Conservation (phyloP, 495 filamentous ascomycete species). For the Parathielavia appendiculata region DNA sequence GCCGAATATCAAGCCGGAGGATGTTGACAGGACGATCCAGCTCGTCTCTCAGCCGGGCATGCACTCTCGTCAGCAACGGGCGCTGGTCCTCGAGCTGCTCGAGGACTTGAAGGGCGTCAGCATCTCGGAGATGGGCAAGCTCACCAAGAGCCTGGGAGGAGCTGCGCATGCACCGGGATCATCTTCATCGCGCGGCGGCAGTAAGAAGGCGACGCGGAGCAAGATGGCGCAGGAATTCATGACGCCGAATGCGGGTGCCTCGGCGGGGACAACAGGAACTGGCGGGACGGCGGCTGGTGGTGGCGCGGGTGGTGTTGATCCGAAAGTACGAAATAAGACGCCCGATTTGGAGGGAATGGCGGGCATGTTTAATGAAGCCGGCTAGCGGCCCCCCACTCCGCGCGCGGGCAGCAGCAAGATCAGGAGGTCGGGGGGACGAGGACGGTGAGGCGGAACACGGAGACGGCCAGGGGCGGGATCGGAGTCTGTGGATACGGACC, state of each 20-base stretch:
- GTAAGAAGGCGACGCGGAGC: slow-evolving; percentile 39
- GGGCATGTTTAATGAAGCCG: slow-evolving; percentile 36
- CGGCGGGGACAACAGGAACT: not conserved
- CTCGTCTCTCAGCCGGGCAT: slow-evolving; percentile 45
- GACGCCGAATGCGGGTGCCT: slow-evolving; percentile 27
- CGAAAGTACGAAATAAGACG: slow-evolving; percentile 23
- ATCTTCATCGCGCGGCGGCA: not conserved
- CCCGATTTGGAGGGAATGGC: slow-evolving; percentile 43
- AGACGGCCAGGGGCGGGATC: not conserved
- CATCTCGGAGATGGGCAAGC: slow-evolving; percentile 86
- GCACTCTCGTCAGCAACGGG: slow-evolving; percentile 69
- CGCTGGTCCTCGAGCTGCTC: slow-evolving; percentile 78
- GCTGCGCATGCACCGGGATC: slow-evolving; percentile 6
- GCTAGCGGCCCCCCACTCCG: slow-evolving; percentile 3
- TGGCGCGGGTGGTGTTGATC: too few species aligned
- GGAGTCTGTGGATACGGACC: not conserved
- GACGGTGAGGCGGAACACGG: not conserved
- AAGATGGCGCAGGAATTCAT: slow-evolving; percentile 57
- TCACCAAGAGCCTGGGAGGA: slow-evolving; percentile 42
- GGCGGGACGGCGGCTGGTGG: slow-evolving; percentile 1
- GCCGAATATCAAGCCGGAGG: slow-evolving; percentile 48
- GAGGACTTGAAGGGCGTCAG: slow-evolving; percentile 81
- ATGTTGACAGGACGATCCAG: slow-evolving; percentile 58
- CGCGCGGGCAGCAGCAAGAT: too few species aligned
- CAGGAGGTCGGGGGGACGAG: not conserved